phyloP scores from a whole-genome alignment of 306 rosid genomes.

The Prinsepia uniflora region DNA sequence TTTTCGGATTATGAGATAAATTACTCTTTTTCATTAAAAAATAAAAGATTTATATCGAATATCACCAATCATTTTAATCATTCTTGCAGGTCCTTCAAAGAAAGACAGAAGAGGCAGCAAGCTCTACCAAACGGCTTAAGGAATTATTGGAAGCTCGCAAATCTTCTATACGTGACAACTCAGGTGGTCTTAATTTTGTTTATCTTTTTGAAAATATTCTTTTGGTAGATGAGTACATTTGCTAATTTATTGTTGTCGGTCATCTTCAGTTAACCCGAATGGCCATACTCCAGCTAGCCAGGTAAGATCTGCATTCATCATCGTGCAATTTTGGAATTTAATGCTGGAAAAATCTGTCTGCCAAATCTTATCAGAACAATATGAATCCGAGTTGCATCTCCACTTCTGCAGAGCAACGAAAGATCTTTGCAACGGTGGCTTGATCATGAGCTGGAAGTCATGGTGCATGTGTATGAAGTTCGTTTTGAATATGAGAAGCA shows the following conservation, averaged over 20 bases:
- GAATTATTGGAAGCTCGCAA: conserved; percentile 69
- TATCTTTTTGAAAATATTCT: conserved; percentile 3
- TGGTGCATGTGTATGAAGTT: conserved; percentile 70
- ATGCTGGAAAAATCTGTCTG: neutral
- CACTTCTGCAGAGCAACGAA: conserved; percentile 45
- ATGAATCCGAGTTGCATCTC: conserved; percentile 25
- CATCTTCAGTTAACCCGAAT: conserved; percentile 48
- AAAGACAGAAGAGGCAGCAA: conserved; percentile 84
- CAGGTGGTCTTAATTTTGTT: conserved; percentile 29
- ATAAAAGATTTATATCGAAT: neutral
- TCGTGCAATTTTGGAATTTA: no score
- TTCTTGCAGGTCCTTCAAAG: conserved; percentile 71
- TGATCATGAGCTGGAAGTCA: conserved; percentile 79
- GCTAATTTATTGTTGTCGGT: conserved; percentile 31
- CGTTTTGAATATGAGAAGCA: conserved; percentile 67
- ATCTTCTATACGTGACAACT: conserved; percentile 56
- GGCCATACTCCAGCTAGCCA: conserved; percentile 52
- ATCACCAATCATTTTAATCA: conserved; percentile 13
- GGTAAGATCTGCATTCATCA: conserved; percentile 40
- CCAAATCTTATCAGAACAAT: neutral
- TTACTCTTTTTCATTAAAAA: neutral
- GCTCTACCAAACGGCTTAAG: conserved; percentile 66
- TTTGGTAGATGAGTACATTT: neutral
- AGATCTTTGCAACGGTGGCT: conserved; percentile 66
- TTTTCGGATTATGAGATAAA: no score